Evolutionary conservation across 1,284 basidiomycete genomes (phyloP).

Genomic region (Peniophora sp.): DNA sequence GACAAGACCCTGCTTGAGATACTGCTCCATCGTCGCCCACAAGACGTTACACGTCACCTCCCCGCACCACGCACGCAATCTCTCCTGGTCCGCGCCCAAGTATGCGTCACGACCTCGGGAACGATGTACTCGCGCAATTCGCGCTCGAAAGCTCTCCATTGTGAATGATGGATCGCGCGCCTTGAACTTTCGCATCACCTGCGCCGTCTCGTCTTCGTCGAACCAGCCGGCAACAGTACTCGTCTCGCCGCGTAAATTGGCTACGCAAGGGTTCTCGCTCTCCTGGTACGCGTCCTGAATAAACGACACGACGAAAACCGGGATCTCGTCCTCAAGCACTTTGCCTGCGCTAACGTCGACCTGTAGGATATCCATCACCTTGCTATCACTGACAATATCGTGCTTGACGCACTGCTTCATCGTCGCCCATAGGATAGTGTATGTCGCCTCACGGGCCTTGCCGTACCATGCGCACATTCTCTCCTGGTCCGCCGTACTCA

Average conservation of each 20-base stretch:
- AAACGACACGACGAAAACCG: slow-evolving; percentile 92
- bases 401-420: slow-evolving; percentile 92
- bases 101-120: slow-evolving; percentile 98
- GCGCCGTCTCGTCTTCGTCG: slow-evolving; percentile 96
- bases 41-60: slow-evolving; percentile 97
- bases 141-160: slow-evolving; percentile 79
- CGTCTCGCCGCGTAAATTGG: slow-evolving; percentile 77
- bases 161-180: slow-evolving; percentile 83
- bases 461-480: slow-evolving; percentile 88
- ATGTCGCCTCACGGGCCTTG: slow-evolving; percentile 94
- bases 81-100: slow-evolving; percentile 80
- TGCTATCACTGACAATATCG: slow-evolving; percentile 85
- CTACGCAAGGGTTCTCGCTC: slow-evolving; percentile 87
- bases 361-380: slow-evolving; percentile 90
- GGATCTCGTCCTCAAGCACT: slow-evolving; percentile 83
- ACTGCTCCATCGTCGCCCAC: slow-evolving; percentile 96
- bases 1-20: slow-evolving; percentile 82
- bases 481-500: slow-evolving; percentile 84
- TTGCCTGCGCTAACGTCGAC: slow-evolving; percentile 86
- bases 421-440: slow-evolving; percentile 96
- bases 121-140: slow-evolving; percentile 97
- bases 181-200: slow-evolving; percentile 86
- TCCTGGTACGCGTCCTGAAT: slow-evolving; percentile 81
- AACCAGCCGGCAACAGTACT: slow-evolving; percentile 85
- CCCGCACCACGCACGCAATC: slow-evolving; percentile 87